Percentiles rank a stretch among this genome's conserved stretches.
These are phyloP conservation scores for Ensete ventricosum DNA, from an alignment of 176 grass and related monocot genomes.

Conservation along the genomic window DNA sequence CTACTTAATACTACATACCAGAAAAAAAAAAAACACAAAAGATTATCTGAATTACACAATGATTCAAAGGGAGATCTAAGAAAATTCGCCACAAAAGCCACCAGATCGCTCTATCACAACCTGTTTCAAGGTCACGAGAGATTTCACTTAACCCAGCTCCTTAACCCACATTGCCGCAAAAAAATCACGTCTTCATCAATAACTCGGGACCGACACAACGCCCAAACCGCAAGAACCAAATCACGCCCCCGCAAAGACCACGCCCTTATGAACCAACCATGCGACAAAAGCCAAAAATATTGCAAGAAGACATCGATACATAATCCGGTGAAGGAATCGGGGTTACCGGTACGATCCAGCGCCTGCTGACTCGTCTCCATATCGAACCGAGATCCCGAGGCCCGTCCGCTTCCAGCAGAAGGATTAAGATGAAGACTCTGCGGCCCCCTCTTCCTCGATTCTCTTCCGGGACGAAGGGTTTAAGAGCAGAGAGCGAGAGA, in stretches of 20 bases:
- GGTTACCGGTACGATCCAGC: slow-evolving; percentile 32
- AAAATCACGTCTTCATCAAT: background rate
- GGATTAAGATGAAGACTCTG: background rate
- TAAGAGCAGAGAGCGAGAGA: background rate
- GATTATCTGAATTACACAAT: background rate
- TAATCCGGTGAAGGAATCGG: background rate
- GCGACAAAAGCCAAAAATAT: slow-evolving; percentile 5
- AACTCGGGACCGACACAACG: background rate
- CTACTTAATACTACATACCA: background rate
- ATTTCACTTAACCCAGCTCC: background rate
- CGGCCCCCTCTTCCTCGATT: background rate
- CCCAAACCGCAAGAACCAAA: background rate
- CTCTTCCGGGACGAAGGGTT: background rate
- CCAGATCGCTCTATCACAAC: background rate
- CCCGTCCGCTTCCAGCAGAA: background rate
- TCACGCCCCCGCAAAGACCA: background rate
- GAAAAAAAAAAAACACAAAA: background rate
- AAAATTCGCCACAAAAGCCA: background rate
- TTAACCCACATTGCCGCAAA: background rate
- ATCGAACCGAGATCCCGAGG: slow-evolving; percentile 17
- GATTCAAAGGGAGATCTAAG: background rate
- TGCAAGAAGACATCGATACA: background rate
- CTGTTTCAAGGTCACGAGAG: background rate
- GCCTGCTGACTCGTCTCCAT: slow-evolving; percentile 24
- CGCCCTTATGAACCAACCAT: background rate